Percentiles rank a stretch among this genome's conserved stretches.
These are phyloP conservation scores for Aphanomyces astaci DNA, from an alignment of 352 stramenopile species.

Conservation along the genomic window DNA sequence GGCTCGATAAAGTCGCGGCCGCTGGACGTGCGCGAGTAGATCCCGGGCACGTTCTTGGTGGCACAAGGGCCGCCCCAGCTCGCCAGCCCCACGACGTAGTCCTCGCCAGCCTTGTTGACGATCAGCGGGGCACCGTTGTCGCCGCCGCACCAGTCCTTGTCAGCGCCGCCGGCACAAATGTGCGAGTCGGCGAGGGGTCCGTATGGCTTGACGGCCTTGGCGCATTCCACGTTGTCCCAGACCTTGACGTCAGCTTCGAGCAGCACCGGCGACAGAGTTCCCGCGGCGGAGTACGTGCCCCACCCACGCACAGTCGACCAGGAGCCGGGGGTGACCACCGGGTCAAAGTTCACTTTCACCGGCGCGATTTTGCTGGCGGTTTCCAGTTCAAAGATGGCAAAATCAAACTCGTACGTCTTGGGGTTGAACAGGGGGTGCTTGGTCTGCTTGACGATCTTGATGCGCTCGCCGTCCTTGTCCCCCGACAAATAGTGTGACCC, in stretches of 20 bases:
- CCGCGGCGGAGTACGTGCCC: slow-evolving; percentile 27
- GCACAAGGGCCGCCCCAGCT: slow-evolving; percentile 26
- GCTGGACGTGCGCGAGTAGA: not conserved
- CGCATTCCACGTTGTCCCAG: slow-evolving; percentile 37
- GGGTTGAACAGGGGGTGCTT: slow-evolving; percentile 40
- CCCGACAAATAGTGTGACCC: slow-evolving; percentile 47
- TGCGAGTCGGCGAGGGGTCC: slow-evolving; percentile 33
- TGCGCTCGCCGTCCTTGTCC: slow-evolving; percentile 36
- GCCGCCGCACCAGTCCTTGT: slow-evolving; percentile 27
- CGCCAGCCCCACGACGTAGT: slow-evolving; percentile 25
- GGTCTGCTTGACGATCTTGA: slow-evolving; percentile 40
- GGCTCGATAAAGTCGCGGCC: slow-evolving; percentile 2
- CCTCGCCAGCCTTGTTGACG: slow-evolving; percentile 10
- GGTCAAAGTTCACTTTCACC: slow-evolving; percentile 31
- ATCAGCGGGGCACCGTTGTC: slow-evolving; percentile 28
- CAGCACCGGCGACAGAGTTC: slow-evolving; percentile 29
- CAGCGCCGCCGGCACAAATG: slow-evolving; percentile 40
- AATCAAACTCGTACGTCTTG: slow-evolving; percentile 42
- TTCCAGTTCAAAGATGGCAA: slow-evolving; percentile 47
- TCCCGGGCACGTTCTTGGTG: not conserved
- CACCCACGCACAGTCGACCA: slow-evolving; percentile 28
- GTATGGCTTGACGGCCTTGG: slow-evolving; percentile 24
- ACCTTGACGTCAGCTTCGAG: slow-evolving; percentile 38
- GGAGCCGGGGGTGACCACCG: slow-evolving; percentile 41
- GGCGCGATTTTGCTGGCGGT: slow-evolving; percentile 33